Evolutionary conservation across 2,329 filamentous ascomycete species (phyloP).

Genomic region (Pseudopithomyces chartarum): DNA sequence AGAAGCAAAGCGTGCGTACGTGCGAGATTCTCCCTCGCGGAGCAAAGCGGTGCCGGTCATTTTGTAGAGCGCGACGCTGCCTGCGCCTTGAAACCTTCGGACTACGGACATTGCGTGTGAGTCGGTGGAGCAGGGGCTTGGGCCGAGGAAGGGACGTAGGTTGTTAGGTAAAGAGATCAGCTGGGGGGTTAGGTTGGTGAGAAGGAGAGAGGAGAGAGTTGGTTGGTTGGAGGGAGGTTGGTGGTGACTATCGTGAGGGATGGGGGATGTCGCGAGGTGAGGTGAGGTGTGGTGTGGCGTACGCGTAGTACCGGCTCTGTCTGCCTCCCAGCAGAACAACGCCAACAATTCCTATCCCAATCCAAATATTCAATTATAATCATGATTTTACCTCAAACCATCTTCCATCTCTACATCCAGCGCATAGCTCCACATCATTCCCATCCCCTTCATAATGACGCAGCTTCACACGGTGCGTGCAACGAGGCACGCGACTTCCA

Average conservation of each 20-base stretch:
- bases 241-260: background rate
- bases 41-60: background rate
- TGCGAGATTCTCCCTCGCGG: background rate
- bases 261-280: background rate
- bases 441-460: background rate
- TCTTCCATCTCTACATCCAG: too few species aligned
- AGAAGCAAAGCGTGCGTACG: background rate
- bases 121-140: background rate
- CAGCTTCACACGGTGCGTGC: background rate
- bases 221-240: too few species aligned
- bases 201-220: too few species aligned
- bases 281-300: too few species aligned
- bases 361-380: too few species aligned
- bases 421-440: too few species aligned
- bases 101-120: conserved; percentile 8
- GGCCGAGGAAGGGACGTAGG: background rate
- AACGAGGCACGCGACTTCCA: background rate
- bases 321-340: too few species aligned
- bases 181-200: too few species aligned
- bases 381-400: too few species aligned
- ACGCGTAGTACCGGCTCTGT: too few species aligned
- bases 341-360: too few species aligned
- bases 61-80: background rate
- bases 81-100: conserved; percentile 8
- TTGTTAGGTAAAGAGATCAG: too few species aligned